These are phyloP conservation scores for Cocos nucifera DNA, from an alignment of 176 grass and related monocot species.

Conservation along the genomic window DNA sequence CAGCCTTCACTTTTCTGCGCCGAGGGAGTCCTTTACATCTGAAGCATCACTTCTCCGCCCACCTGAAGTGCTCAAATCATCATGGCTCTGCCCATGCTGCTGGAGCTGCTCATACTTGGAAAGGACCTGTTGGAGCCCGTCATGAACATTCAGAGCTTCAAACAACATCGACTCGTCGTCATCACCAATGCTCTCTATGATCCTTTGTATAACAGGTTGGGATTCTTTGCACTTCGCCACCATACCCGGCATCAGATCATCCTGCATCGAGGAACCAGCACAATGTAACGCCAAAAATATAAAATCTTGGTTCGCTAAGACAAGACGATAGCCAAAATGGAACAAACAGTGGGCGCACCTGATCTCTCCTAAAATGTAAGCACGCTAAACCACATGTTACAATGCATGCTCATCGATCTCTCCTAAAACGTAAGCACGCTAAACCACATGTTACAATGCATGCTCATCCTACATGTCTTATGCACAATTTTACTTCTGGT, in stretches of 20 bases:
- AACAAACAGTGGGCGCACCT: too few relatives aligned
- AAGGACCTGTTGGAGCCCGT: slow-evolving; percentile 19
- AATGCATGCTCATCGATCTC: too few relatives aligned
- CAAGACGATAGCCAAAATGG: too few relatives aligned
- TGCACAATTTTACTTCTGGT: too few relatives aligned
- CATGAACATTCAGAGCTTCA: slow-evolving; percentile 33
- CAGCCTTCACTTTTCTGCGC: too few relatives aligned
- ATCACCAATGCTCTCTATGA: slow-evolving; percentile 30
- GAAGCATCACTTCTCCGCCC: slow-evolving; percentile 10
- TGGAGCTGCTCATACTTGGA: slow-evolving; percentile 23
- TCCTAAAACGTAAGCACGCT: too few relatives aligned
- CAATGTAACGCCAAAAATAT: too few relatives aligned
- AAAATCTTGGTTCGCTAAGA: too few relatives aligned
- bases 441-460: not conserved
- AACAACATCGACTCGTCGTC: slow-evolving; percentile 33
- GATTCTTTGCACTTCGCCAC: slow-evolving; percentile 26
- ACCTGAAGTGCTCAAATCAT: slow-evolving; percentile 1
- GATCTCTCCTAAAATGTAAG: not conserved
- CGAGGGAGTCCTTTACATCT: not conserved
- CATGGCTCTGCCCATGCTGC: not conserved
- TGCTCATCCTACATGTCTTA: too few relatives aligned
- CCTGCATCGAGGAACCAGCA: slow-evolving; percentile 3
- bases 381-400: too few relatives aligned
- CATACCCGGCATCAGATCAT: slow-evolving; percentile 26
- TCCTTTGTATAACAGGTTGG: slow-evolving; percentile 24